Base-by-base conservation (phyloP, 352 stramenopile genomes). In the Globisporangium radiosum region DNA sequence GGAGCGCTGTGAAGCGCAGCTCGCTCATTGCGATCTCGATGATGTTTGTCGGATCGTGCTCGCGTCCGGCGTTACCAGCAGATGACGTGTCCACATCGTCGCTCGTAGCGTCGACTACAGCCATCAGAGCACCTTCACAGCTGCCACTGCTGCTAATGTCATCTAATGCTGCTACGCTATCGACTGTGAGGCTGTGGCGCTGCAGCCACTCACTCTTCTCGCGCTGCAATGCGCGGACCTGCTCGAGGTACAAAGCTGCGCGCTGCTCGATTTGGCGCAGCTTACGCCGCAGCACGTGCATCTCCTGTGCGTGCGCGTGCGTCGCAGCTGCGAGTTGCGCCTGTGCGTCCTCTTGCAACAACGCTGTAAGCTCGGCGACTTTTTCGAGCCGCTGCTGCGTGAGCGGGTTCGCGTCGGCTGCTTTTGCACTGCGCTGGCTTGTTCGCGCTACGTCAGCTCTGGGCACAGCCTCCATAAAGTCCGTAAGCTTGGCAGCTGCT, bases 271-370 rank as follows among this genome's bases (percentile, higher is more conserved):
- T 71, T 33, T 61, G 56, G n/a, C 55, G 54, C 2, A 36, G 37
- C 44, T 74, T 56, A 10, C 60, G 65, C 15, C 59, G 44, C 13
- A 75, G 48, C 15, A 48, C 13, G 25, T 69, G 63, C 47, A 60
- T 59, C 39, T 70, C 53, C 47, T 70, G 54, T 13, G 19, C 52
- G 42, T 51, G 64, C 11, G 51, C 57, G 11, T 50, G 65, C 56
- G 52, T 72, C 33, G 64, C 54, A 48, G 69, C 69, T 36, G 55
- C 39, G 14, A 78, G 17, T 43, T 78, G 59, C 1, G 65, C 68
- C 44, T 60, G 49, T 0, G 57, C 52, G 11, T 76, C 71, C 1
- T 78, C 62, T 56, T 66, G 45, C 42, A 76, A 56, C 1, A 74
- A 54, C 17, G 59, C 51, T 7, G 62, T 64, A 9, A 75, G 36